These are phyloP conservation scores for Golubevia pallescens DNA, from an alignment of 1,284 basidiomycete species.

Conservation along the genomic window DNA sequence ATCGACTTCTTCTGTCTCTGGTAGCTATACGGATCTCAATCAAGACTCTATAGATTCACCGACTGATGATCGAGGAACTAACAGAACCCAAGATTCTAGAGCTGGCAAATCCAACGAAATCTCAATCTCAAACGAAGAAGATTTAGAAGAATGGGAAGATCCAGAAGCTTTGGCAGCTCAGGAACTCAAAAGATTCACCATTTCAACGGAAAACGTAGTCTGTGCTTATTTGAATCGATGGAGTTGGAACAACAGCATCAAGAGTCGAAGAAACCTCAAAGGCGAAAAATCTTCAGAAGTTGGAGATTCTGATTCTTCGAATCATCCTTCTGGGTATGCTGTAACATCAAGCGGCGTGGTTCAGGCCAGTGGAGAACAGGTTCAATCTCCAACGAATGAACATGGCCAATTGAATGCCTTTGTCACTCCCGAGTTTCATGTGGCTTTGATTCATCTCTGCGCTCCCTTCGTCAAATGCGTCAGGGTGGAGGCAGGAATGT, in stretches of 20 bases:
- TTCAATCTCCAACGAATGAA: not conserved
- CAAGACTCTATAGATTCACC: not conserved
- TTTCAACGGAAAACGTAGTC: conserved; percentile 49
- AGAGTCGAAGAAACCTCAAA: conserved; percentile 6
- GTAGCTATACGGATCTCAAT: conserved; percentile 1
- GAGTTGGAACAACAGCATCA: conserved; percentile 2
- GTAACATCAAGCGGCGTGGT: not conserved
- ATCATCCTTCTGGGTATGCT: conserved; percentile 5
- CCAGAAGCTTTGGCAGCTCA: conserved; percentile 10
- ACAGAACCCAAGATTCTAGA: too few relatives aligned
- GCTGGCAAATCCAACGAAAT: too few relatives aligned
- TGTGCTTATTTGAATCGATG: conserved; percentile 55
- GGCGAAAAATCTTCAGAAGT: conserved; percentile 14
- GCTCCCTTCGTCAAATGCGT: conserved; percentile 60
- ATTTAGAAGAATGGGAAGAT: conserved; percentile 6
- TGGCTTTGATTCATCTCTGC: conserved; percentile 58
- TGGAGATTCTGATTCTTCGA: not conserved
- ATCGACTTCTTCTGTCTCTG: conserved; percentile 6
- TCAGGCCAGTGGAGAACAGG: not conserved
- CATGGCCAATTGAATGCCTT: not conserved
- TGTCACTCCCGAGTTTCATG: conserved; percentile 37
- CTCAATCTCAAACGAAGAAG: too few relatives aligned
- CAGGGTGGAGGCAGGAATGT: conserved; percentile 57
- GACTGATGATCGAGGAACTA: not conserved
- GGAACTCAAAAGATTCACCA: conserved; percentile 47